Evolutionary conservation across 208 protist species (phyloP).

Genomic region (Wallacemonas collosoma): DNA sequence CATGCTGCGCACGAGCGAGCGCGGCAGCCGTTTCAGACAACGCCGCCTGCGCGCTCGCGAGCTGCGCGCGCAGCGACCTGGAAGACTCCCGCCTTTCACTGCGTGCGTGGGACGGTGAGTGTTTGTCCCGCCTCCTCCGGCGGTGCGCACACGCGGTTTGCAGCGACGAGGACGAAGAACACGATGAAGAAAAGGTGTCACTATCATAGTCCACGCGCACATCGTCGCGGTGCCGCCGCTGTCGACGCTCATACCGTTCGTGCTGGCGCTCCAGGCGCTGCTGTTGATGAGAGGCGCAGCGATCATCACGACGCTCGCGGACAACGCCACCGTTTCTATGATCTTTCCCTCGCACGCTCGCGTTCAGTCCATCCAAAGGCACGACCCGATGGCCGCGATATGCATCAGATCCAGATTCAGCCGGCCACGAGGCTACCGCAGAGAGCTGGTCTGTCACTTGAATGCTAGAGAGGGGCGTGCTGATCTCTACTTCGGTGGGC

Average conservation of each 20-base stretch:
- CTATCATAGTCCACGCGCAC: too few relatives aligned
- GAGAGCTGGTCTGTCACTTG: background rate
- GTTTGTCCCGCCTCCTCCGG: background rate
- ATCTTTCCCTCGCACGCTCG: too few relatives aligned
- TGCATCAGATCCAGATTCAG: background rate
- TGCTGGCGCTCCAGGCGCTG: too few relatives aligned
- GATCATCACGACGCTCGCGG: too few relatives aligned
- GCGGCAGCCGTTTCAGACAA: background rate
- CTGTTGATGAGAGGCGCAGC: too few relatives aligned
- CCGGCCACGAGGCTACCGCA: background rate
- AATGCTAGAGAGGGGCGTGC: background rate
- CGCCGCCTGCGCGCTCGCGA: background rate
- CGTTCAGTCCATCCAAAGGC: too few relatives aligned
- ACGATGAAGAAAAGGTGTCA: too few relatives aligned
- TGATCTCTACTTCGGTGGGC: background rate
- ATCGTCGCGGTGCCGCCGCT: too few relatives aligned
- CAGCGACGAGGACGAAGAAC: too few relatives aligned
- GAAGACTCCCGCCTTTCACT: background rate
- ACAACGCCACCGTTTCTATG: too few relatives aligned
- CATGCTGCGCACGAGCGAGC: background rate
- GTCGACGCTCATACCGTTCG: too few relatives aligned
- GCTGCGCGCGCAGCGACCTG: background rate
- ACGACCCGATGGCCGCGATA: background rate
- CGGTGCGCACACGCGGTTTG: too few relatives aligned
- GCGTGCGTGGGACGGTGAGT: background rate